A percentile compares a stretch with the other conserved stretches of the same genome.
Evolutionary conservation across 345 rosid genomes (phyloP).

Genomic region (Geranium brycei): DNA sequence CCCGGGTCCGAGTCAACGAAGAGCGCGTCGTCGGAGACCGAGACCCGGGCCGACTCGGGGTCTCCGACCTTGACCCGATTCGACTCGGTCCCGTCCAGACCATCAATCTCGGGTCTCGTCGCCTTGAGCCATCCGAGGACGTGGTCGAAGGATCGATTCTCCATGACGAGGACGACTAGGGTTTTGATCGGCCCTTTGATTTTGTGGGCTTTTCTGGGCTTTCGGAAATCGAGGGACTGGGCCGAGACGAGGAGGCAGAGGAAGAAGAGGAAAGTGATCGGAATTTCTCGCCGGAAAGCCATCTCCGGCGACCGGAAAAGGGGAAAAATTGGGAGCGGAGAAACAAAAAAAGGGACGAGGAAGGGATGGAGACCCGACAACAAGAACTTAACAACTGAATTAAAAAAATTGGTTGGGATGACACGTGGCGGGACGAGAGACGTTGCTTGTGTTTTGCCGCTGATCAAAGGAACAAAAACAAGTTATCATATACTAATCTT

Average conservation of each 20-base stretch:
- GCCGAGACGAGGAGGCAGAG: constrained; percentile 45
- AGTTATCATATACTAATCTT: no score
- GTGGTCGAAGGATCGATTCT: constrained; percentile 95
- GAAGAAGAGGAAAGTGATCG: constrained; percentile 19
- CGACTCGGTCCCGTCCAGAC: constrained; percentile 60
- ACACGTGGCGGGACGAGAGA: neutral
- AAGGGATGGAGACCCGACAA: neutral
- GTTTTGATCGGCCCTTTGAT: constrained; percentile 91
- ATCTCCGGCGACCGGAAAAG: constrained; percentile 19
- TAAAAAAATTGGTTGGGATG: neutral
- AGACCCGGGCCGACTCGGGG: constrained; percentile 35
- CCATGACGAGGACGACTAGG: constrained; percentile 82
- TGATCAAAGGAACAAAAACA: no score
- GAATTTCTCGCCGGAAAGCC: constrained; percentile 28
- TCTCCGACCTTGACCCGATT: constrained; percentile 50
- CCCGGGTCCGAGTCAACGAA: constrained; percentile 96
- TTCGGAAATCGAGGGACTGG: constrained; percentile 26
- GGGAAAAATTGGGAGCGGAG: neutral
- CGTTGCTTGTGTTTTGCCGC: neutral
- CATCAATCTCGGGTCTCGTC: constrained; percentile 80
- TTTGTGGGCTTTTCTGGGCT: constrained; percentile 19
- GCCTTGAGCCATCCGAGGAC: constrained; percentile 90
- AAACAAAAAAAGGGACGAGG: neutral
- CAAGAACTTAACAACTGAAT: neutral
- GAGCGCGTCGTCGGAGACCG: constrained; percentile 63